Base-by-base conservation (phyloP, 2,329 filamentous ascomycete genomes). In the Aspergillus flavus region DNA sequence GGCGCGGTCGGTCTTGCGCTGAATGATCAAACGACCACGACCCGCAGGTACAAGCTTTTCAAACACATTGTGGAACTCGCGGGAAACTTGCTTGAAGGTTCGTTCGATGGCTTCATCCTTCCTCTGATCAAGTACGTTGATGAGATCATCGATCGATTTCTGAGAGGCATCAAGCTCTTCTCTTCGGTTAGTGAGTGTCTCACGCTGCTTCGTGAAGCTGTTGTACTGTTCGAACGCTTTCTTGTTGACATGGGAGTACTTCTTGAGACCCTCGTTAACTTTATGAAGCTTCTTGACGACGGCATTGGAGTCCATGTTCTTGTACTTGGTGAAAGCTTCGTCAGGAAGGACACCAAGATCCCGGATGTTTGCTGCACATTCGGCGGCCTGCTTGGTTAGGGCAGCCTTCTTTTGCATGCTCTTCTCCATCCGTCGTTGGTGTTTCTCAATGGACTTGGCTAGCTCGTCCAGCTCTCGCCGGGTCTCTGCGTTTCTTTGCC, bases 211-310 rank as follows among this genome's bases (percentile, higher is more conserved):
- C 9, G 94, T 97, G 77, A 98, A 99, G 80, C 90, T 96, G 81
- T 94, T 96, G 82, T 98, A 99, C 78, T 99, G 95, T 79, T 99
- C 96, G 75, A 98, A 97, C 0, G 95, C 95, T 81, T 99, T 98
- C 82, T 98, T 99, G 86, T 99, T 99, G 81, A 99, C 94, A 73
- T 97, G 93, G 61, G 93, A 93, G 81, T 95, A 98, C 76, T 97
- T 97, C 81, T 98, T 98, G 60, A 98, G 84, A 0, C 91, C 89
- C 71, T 97, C 92, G 67, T 96, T 96, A 73, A 94, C 93, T 73
- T 94, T 96, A 80, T 95, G 93, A 28, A 98, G 87, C 61, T 90
- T 89, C 72, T 86, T 86, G 59, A 85, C 84, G 59, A 94, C 91
- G 57, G 85, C 87, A 66, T 94, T 92, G 30, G 90, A 88, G 69